phyloP scores from a whole-genome alignment of 169 alveolate species.

The Cryptosporidium sp. region DNA sequence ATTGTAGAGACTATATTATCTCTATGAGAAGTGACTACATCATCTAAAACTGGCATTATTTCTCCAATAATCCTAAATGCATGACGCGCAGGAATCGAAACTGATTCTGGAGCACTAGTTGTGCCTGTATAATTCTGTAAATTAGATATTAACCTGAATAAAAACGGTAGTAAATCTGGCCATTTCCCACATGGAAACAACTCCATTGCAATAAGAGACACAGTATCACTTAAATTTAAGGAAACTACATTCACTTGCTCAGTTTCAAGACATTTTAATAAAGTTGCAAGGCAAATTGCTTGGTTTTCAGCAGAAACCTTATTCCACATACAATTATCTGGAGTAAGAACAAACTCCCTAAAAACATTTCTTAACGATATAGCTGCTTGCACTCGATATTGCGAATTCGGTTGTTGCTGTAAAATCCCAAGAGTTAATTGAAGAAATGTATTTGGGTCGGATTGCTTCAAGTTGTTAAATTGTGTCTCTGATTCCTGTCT shows the following conservation, averaged over 20 bases:
- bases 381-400: constrained; percentile 73
- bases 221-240: constrained; percentile 66
- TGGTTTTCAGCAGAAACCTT: constrained; percentile 60
- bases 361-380: constrained; percentile 65
- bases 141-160: constrained; percentile 61
- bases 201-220: constrained; percentile 72
- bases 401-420: constrained; percentile 73
- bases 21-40: constrained; percentile 59
- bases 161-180: constrained; percentile 65
- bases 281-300: constrained; percentile 26
- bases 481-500: constrained; percentile 74
- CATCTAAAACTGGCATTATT: constrained; percentile 73
- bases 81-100: constrained; percentile 65
- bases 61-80: constrained; percentile 73
- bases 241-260: constrained; percentile 74
- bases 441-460: constrained; percentile 69
- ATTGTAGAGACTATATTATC: constrained; percentile 70
- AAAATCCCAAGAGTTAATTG: constrained; percentile 57
- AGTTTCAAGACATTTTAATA: constrained; percentile 60
- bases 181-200: constrained; percentile 60
- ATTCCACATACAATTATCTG: constrained; percentile 65
- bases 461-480: constrained; percentile 57
- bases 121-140: constrained; percentile 45
- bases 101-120: constrained; percentile 57
- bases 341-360: constrained; percentile 68